Conservation (phyloP, 176 grass and related monocot species). For the Zea mays region DNA sequence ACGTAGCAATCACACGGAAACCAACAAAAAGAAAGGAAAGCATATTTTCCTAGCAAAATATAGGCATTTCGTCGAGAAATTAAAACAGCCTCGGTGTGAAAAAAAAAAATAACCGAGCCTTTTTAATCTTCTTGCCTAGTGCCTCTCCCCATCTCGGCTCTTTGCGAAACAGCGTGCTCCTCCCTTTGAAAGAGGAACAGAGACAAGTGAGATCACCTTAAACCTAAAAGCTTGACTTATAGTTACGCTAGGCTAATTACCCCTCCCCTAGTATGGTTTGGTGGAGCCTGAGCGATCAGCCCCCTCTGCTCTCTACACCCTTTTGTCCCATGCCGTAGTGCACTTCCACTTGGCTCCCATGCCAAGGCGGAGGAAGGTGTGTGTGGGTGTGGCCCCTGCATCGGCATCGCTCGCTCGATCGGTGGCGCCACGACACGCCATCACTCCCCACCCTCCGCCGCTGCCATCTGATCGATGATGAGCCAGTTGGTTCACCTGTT, state of each 20-base stretch:
- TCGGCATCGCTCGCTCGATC: background rate
- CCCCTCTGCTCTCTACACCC: background rate
- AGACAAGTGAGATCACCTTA: background rate
- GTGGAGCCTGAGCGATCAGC: slow-evolving; percentile 22
- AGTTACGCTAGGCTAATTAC: slow-evolving; percentile 18
- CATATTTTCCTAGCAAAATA: background rate
- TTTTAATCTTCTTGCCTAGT: too few relatives aligned
- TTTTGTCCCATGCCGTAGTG: slow-evolving; percentile 21
- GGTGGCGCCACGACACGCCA: slow-evolving; percentile 1
- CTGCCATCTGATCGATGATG: background rate
- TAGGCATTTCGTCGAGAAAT: background rate
- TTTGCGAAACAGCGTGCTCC: too few relatives aligned
- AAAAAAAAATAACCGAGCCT: too few relatives aligned
- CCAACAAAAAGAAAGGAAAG: background rate
- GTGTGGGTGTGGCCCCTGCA: background rate
- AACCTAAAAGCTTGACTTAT: slow-evolving; percentile 48
- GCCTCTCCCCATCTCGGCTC: too few relatives aligned
- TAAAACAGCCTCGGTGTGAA: too few relatives aligned
- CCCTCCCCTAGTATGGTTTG: background rate
- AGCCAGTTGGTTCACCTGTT: slow-evolving; percentile 43
- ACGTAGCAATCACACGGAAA: too few relatives aligned
- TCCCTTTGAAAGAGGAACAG: background rate
- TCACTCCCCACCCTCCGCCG: too few relatives aligned
- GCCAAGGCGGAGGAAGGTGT: background rate
- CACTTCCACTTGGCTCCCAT: slow-evolving; percentile 25